These are phyloP conservation scores for Fusarium fracticaudum DNA, from an alignment of 2,329 filamentous ascomycete genomes.

Conservation along the genomic window DNA sequence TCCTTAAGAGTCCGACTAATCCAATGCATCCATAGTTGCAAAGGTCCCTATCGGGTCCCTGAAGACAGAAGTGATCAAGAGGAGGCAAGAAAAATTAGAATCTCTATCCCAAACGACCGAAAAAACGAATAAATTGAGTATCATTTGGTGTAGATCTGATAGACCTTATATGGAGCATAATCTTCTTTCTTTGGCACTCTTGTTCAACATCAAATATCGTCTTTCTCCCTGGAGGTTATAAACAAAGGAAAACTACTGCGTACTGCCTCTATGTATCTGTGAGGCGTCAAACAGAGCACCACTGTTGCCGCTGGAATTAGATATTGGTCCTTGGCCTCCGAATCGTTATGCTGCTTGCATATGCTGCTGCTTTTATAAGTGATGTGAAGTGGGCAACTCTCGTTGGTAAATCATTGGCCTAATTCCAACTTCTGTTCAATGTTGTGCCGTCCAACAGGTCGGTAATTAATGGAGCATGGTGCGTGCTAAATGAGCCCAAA, in stretches of 20 bases:
- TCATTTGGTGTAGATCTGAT: background rate
- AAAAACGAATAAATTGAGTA: background rate
- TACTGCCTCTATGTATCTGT: background rate
- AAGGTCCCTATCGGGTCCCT: background rate
- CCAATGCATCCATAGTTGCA: background rate
- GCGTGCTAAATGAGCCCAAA: background rate
- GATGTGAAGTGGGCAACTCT: constrained; percentile 25
- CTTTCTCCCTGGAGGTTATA: background rate
- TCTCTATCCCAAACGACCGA: background rate
- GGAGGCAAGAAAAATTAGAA: background rate
- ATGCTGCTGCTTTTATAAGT: background rate
- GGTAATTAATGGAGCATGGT: background rate
- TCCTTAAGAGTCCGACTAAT: constrained; percentile 1
- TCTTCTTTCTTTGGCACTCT: background rate
- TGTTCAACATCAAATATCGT: background rate
- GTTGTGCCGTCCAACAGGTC: constrained; percentile 7
- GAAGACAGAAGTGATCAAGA: background rate
- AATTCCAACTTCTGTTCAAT: constrained; percentile 1
- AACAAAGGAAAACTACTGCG: background rate
- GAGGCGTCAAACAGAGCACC: background rate
- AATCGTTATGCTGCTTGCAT: background rate
- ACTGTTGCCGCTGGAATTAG: background rate
- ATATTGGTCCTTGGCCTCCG: background rate
- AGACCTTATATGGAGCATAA: background rate
- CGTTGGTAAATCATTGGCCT: constrained; percentile 20